These are phyloP conservation scores for Dactylellina leptospora DNA, from an alignment of 2,329 filamentous ascomycete species.

Conservation along the genomic window DNA sequence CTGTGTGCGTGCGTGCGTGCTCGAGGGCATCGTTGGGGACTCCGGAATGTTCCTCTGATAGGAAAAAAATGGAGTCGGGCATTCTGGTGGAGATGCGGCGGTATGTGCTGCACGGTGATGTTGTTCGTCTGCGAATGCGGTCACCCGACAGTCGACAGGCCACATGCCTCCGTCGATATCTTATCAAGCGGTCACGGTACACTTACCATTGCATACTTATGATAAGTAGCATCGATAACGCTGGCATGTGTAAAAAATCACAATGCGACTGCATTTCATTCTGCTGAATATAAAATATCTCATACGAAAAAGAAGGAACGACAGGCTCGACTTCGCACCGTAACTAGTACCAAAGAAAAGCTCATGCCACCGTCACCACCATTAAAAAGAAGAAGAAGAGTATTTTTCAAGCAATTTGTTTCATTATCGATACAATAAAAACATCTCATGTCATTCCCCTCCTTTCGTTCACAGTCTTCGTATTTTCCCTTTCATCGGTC, in stretches of 20 bases:
- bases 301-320: slow-evolving; percentile 3
- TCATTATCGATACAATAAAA: slow-evolving; percentile 36
- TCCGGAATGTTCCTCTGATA: no score
- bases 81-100: no score
- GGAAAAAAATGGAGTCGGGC: no score
- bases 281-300: not conserved
- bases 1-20: no score
- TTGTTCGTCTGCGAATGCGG: not conserved
- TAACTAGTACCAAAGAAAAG: no score
- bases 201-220: no score
- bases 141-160: slow-evolving; percentile 36
- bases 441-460: not conserved
- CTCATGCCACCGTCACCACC: no score
- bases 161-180: slow-evolving; percentile 15
- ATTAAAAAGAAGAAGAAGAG: slow-evolving; percentile 16
- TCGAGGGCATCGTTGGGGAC: no score
- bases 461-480: not conserved
- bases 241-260: not conserved
- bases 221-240: no score
- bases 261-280: slow-evolving; percentile 6
- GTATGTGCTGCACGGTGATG: not conserved
- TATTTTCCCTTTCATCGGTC: slow-evolving; percentile 6
- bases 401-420: slow-evolving; percentile 31
- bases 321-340: not conserved
- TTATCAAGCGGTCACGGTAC: no score